Percentiles rank a stretch among this genome's conserved stretches.
These are phyloP conservation scores for Cercospora brassicicola DNA, from an alignment of 2,329 filamentous ascomycete species.

Conservation along the genomic window DNA sequence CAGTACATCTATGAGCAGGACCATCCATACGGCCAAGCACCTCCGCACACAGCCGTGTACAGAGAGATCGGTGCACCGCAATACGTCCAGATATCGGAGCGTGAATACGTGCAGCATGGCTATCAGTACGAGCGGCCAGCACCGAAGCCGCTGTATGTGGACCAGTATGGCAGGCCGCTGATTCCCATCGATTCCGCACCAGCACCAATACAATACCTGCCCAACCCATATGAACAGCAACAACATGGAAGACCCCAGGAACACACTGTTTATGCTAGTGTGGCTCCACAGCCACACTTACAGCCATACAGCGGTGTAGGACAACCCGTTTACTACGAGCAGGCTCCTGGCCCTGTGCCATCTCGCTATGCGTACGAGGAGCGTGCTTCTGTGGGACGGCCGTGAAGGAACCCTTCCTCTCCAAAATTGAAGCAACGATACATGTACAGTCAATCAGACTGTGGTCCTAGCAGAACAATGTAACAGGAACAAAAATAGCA, in stretches of 20 bases:
- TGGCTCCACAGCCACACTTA: conserved; percentile 15
- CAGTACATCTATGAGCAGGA: conserved; percentile 31
- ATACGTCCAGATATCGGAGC: conserved; percentile 28
- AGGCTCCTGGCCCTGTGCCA: conserved; percentile 3
- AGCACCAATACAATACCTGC: conserved; percentile 32
- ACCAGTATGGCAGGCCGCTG: conserved; percentile 36
- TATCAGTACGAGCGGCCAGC: conserved; percentile 29
- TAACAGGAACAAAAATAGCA: not conserved
- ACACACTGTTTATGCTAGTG: conserved; percentile 23
- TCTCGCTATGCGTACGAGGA: conserved; percentile 25
- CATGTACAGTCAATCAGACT: not conserved
- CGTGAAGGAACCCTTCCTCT: not conserved
- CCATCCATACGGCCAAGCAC: conserved; percentile 23
- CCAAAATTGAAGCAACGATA: not conserved
- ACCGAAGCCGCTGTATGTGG: conserved; percentile 36
- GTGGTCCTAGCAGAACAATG: not conserved
- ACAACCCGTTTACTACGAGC: conserved; percentile 21
- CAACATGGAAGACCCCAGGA: conserved; percentile 20
- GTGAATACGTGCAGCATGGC: conserved; percentile 20
- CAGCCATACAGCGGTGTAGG: conserved; percentile 23
- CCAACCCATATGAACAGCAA: conserved; percentile 33
- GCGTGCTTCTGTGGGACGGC: conserved; percentile 24
- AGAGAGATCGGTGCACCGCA: conserved; percentile 24
- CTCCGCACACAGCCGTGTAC: conserved; percentile 18
- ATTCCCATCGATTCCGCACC: conserved; percentile 33